Evolutionary conservation across 768 basidiomycete genomes (phyloP).

Genomic region (Phaeotremella skinneri): DNA sequence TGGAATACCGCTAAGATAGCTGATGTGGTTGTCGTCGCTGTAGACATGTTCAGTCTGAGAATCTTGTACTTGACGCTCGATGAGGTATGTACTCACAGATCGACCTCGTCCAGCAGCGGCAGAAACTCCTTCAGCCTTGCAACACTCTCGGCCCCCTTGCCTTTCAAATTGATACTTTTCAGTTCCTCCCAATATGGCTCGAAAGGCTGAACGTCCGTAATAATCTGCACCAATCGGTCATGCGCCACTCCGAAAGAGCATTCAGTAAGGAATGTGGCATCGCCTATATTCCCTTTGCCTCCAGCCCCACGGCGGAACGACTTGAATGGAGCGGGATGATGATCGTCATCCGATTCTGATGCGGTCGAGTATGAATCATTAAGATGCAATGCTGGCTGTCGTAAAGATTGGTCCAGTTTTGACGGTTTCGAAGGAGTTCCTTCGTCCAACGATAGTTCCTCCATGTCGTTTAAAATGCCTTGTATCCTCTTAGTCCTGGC

Average conservation of each 20-base stretch:
- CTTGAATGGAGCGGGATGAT: constrained; percentile 49
- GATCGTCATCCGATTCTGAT: constrained; percentile 40
- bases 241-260: constrained; percentile 95
- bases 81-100: constrained; percentile 63
- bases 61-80: constrained; percentile 43
- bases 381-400: neutral
- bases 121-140: constrained; percentile 85
- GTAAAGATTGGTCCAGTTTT: constrained; percentile 7
- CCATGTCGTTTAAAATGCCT: constrained; percentile 72
- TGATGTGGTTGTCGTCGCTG: constrained; percentile 51
- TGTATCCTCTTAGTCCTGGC: constrained; percentile 75
- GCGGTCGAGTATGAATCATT: neutral
- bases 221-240: constrained; percentile 82
- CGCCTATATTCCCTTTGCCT: constrained; percentile 23
- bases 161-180: constrained; percentile 67
- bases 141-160: constrained; percentile 72
- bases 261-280: constrained; percentile 82
- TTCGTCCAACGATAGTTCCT: constrained; percentile 56
- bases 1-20: constrained; percentile 55
- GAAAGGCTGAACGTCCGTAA: constrained; percentile 92
- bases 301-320: constrained; percentile 39
- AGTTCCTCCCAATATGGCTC: constrained; percentile 92
- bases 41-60: constrained; percentile 62
- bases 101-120: constrained; percentile 66
- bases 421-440: constrained; percentile 50